Percentiles rank a stretch among this genome's conserved stretches.
Evolutionary conservation across 176 grass and related monocot species (phyloP).

Genomic region (Eleusine coracana): DNA sequence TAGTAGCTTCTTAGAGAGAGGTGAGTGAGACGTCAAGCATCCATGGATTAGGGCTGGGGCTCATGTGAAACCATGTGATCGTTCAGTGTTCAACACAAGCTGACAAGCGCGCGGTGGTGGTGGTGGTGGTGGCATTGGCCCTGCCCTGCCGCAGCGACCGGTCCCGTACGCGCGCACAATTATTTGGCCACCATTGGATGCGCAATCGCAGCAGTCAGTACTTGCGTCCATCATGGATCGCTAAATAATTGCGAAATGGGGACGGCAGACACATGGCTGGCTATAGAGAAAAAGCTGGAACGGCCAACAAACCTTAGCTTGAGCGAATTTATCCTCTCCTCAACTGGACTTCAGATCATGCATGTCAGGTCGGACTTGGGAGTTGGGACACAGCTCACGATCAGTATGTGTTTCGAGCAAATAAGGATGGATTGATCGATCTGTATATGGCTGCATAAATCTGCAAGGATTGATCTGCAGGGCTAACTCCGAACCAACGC

Average conservation of each 20-base stretch:
- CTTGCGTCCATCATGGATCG: slow-evolving; percentile 10
- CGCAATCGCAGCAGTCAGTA: background rate
- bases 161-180: slow-evolving; percentile 46
- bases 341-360: too few relatives aligned
- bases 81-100: slow-evolving; percentile 19
- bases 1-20: too few relatives aligned
- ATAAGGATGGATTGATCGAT: background rate
- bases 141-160: background rate
- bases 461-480: background rate
- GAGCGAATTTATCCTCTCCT: background rate
- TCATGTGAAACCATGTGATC: slow-evolving; percentile 42
- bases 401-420: background rate
- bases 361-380: background rate
- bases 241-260: slow-evolving; percentile 23
- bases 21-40: slow-evolving; percentile 19
- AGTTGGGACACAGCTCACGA: background rate
- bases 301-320: background rate
- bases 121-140: slow-evolving; percentile 7
- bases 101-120: slow-evolving; percentile 34
- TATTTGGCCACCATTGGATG: slow-evolving; percentile 30
- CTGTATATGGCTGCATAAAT: background rate
- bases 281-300: slow-evolving; percentile 2
- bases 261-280: slow-evolving; percentile 15
- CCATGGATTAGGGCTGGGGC: background rate
- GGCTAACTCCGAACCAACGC: background rate